Percentiles rank a stretch among this genome's conserved stretches.
These are phyloP conservation scores for Botrytis fragariae DNA, from an alignment of 2,329 filamentous ascomycete genomes.

Conservation along the genomic window DNA sequence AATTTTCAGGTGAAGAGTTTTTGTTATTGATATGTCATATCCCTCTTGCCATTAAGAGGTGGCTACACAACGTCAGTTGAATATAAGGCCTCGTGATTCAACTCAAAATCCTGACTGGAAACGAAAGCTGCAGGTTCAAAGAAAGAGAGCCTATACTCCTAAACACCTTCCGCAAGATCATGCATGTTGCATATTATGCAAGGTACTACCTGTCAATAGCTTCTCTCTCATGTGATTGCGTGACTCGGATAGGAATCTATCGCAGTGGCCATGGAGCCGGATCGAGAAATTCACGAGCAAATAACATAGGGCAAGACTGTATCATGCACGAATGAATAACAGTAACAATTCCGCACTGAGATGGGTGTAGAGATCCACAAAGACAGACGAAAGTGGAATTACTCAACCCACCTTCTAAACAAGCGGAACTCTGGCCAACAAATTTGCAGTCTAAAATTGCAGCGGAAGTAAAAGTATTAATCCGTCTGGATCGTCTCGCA, in stretches of 20 bases:
- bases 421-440: not conserved
- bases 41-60: not conserved
- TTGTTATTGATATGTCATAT: slow-evolving; percentile 1
- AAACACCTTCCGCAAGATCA: not conserved
- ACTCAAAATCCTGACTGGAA: not conserved
- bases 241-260: not conserved
- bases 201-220: not conserved
- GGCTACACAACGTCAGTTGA: slow-evolving; percentile 1
- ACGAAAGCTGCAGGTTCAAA: not conserved
- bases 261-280: not conserved
- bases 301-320: slow-evolving; percentile 4
- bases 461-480: slow-evolving; percentile 10
- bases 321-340: not conserved
- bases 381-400: slow-evolving; percentile 17
- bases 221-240: not conserved
- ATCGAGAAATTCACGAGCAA: not conserved
- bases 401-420: slow-evolving; percentile 16
- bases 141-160: not conserved
- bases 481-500: slow-evolving; percentile 18
- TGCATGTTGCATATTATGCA: slow-evolving; percentile 15
- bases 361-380: slow-evolving; percentile 8
- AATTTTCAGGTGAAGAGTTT: not conserved
- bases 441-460: slow-evolving; percentile 5
- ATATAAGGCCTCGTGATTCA: slow-evolving; percentile 3
- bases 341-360: not conserved